Conservation (phyloP, 192 early-diverging fungal species). For the Borealophlyctis nickersoniae region DNA sequence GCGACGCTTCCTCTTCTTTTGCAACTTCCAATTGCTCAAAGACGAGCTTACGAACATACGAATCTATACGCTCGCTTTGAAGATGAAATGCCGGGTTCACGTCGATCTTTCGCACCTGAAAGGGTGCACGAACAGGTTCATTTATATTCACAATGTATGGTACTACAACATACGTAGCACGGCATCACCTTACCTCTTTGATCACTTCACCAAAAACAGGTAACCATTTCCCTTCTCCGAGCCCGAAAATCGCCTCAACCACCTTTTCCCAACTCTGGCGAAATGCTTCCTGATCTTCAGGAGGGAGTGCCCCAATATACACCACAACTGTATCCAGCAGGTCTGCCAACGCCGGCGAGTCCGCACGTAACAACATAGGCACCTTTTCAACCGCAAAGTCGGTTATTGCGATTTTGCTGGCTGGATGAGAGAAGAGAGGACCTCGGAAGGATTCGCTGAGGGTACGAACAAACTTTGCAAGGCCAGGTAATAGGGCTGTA, state of each 20-base stretch:
- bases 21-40: not conserved
- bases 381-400: not conserved
- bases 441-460: constrained; percentile 7
- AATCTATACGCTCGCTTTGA: too few relatives aligned
- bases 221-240: too few relatives aligned
- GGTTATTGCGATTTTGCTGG: not conserved
- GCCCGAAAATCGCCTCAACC: constrained; percentile 1
- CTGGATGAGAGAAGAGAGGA: not conserved
- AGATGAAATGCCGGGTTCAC: too few relatives aligned
- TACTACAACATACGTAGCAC: too few relatives aligned
- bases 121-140: too few relatives aligned
- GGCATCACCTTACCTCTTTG: too few relatives aligned
- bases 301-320: constrained; percentile 1
- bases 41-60: not conserved
- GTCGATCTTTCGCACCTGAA: too few relatives aligned
- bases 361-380: not conserved
- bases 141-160: too few relatives aligned
- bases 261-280: constrained; percentile 3
- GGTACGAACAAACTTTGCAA: not conserved
- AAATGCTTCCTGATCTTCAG: constrained; percentile 5
- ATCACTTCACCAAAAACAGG: too few relatives aligned
- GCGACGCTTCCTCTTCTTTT: too few relatives aligned
- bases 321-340: constrained; percentile 14
- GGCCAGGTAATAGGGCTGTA: too few relatives aligned
- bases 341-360: constrained; percentile 1